Evolutionary conservation across 2,329 filamentous ascomycete genomes (phyloP), one percentile per base, ranked within the genome.

Genomic region (Herpotrichia juniperi): DNA sequence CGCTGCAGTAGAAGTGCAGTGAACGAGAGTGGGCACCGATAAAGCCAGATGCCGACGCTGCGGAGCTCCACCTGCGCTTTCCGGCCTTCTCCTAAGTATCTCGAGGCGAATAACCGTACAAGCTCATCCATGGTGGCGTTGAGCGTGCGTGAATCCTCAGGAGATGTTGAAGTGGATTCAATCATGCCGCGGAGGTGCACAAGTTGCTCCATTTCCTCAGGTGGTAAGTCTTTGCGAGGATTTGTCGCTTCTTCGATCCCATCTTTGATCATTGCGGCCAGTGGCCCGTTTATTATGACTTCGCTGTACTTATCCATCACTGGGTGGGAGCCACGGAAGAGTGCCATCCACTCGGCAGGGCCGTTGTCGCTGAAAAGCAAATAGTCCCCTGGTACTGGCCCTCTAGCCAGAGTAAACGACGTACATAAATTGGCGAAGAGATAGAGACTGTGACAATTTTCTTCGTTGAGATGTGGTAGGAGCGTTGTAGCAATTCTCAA

Each of bases 351-450:
- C 30, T 75, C 68, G 2, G 74, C 68, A 6, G 74, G 58, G 9
- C 67, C 64, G 7, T 63, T 66, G 16, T 73, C 55, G 14, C 67
- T 62, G 30, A 73, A 60, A 14, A 75, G 57, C n/a, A 78, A 61
- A 21, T 77, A 68, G 28, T 77, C 70, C 9, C 63, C 65, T 3
- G 66, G 54, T 31, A 67, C 63, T 16, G 68, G 69, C 1, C 46
- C 46, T 28, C 19, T 34, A 71, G 68, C 75, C 22, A 77, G 67
- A 1, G 72, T 62, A 53, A 76, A 72, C 25, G 73, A 67, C 4
- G 69, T 65, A 0, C 74, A 75, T 6, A 78, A 32, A 2, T 67
- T 64, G 19, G 76, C 75, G 52, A 78, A 78, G 26, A 76, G 56
- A 51, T 73, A 76, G 1, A 79, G 57, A 0, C 70, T 67, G 1